A percentile compares a stretch with the other conserved stretches of the same genome.
phyloP scores from a whole-genome alignment of 2,329 filamentous ascomycete species.

The Nigrograna mackinnonii region DNA sequence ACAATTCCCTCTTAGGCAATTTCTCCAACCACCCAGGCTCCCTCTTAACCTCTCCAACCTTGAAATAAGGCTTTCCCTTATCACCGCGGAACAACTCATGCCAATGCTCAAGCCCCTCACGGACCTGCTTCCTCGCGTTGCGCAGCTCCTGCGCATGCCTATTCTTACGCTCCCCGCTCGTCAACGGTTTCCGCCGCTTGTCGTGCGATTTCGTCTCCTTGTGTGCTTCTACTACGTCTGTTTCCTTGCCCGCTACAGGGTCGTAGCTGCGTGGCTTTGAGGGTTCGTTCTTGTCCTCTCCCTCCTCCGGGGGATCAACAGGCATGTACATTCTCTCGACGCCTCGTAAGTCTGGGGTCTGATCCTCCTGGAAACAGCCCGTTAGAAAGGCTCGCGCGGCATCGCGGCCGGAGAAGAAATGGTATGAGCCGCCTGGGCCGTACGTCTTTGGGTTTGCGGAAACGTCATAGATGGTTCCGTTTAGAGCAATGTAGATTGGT shows the following conservation, averaged over 20 bases:
- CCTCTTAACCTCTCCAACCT: constrained; percentile 73
- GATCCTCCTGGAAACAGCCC: constrained; percentile 86
- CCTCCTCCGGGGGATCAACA: constrained; percentile 59
- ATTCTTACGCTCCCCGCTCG: constrained; percentile 42
- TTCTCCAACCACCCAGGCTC: constrained; percentile 64
- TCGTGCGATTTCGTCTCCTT: too few relatives aligned
- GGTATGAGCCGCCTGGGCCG: constrained; percentile 79
- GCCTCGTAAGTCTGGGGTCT: constrained; percentile 81
- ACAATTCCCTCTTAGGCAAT: constrained; percentile 65
- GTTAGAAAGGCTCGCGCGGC: constrained; percentile 89
- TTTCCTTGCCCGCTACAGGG: constrained; percentile 32
- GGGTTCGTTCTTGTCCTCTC: constrained; percentile 25
- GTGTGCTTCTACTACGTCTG: constrained; percentile 20
- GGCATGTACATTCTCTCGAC: constrained; percentile 82
- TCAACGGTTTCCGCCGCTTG: constrained; percentile 32
- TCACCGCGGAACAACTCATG: constrained; percentile 71
- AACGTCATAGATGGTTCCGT: constrained; percentile 85
- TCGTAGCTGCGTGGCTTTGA: constrained; percentile 16
- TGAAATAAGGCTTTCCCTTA: constrained; percentile 78
- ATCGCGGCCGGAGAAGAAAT: constrained; percentile 84
- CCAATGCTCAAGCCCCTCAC: constrained; percentile 77
- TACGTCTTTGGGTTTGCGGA: constrained; percentile 58
- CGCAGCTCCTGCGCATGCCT: constrained; percentile 66
- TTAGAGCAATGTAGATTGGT: constrained; percentile 89
- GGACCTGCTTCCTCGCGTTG: constrained; percentile 66